A percentile compares a stretch with the other conserved stretches of the same genome.
Conservation (phyloP, 208 protist genomes). For the Leishmania guyanensis region DNA sequence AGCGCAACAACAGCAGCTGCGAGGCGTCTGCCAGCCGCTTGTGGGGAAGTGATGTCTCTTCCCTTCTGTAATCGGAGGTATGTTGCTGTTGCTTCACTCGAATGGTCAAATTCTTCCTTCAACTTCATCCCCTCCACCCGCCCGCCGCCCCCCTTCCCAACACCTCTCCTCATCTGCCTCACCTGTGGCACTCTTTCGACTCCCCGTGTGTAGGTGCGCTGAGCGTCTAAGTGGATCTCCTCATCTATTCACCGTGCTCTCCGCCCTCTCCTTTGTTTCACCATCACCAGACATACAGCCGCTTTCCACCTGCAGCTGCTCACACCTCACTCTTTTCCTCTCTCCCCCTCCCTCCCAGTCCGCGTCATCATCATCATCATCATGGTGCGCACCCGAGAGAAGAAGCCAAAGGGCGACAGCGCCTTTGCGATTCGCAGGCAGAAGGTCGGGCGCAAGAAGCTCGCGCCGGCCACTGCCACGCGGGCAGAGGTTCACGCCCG, state of each 20-base stretch:
- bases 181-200: not conserved
- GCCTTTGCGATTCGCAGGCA: conserved; percentile 76
- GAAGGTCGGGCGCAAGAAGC: conserved; percentile 84
- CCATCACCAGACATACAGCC: not conserved
- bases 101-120: not conserved
- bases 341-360: not conserved
- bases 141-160: not conserved
- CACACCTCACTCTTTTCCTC: not conserved
- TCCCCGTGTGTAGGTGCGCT: not conserved
- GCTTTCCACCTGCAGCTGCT: not conserved
- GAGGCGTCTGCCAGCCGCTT: not conserved
- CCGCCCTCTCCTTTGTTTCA: not conserved
- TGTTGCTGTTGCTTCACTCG: not conserved
- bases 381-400: conserved; percentile 82
- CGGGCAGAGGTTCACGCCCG: conserved; percentile 83
- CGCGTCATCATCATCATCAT: not conserved
- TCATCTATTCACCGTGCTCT: not conserved
- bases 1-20: not conserved
- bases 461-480: conserved; percentile 76
- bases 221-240: not conserved
- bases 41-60: not conserved
- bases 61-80: not conserved
- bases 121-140: not conserved
- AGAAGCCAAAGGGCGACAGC: conserved; percentile 84
- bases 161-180: not conserved